Evolutionary conservation across 208 protist species (phyloP).

Genomic region (Crithidia acanthocephali): DNA sequence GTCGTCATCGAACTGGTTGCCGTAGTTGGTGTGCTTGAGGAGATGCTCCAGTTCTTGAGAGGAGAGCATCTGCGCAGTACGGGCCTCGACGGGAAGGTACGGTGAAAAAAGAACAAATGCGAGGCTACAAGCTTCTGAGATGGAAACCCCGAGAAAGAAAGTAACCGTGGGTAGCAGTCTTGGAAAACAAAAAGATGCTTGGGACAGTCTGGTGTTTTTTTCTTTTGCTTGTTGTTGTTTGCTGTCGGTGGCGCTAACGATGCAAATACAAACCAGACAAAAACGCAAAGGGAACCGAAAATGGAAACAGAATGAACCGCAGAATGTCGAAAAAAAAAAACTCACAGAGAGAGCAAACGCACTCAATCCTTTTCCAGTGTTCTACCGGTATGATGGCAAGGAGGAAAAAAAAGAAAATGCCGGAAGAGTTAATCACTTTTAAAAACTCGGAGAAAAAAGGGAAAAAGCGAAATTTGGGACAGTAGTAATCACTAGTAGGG

Average conservation of each 20-base stretch:
- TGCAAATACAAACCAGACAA: not conserved
- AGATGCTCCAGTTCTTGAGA: slow-evolving; percentile 6
- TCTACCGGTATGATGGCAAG: not conserved
- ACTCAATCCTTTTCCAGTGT: not conserved
- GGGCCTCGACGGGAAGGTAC: not conserved
- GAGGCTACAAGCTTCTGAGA: not conserved
- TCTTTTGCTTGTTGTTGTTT: no score
- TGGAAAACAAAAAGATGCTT: not conserved
- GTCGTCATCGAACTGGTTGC: slow-evolving; percentile 13
- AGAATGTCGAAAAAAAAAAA: not conserved
- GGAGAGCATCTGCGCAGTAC: slow-evolving; percentile 1
- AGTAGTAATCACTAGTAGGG: not conserved
- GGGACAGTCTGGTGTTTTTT: no score
- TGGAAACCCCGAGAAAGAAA: not conserved
- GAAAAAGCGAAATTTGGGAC: not conserved
- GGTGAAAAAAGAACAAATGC: not conserved
- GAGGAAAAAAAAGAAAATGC: no score
- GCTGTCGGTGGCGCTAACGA: not conserved
- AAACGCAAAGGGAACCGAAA: not conserved
- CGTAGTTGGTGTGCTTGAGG: slow-evolving; percentile 8
- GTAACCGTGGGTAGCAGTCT: not conserved
- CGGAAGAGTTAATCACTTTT: not conserved
- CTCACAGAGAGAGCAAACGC: not conserved
- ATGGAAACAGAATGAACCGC: not conserved
- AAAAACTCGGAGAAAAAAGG: not conserved